Evolutionary conservation across 352 stramenopile species (phyloP), one percentile per base, ranked within the genome.

Genomic region (Globisporangium canariense): DNA sequence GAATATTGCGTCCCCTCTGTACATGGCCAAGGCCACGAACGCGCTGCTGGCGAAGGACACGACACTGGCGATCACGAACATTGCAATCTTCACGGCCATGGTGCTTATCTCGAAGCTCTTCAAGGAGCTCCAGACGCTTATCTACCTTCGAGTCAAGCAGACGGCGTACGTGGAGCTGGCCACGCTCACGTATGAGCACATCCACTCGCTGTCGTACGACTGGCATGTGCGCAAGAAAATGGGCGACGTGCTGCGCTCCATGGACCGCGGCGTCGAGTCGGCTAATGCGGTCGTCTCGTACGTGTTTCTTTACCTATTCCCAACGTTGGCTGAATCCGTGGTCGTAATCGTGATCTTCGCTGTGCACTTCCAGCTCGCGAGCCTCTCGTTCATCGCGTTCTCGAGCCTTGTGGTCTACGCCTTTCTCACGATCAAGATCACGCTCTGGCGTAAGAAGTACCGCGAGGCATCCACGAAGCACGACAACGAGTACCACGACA

Each of bases 181-280:
- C 3, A 96, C 98, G 70, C 78, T 97, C 32, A 98, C 93, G 47
- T 99, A 99, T 81, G 84, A 91, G 46, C 97, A 99, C 71, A 75
- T 99, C 9, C 97, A 99, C 69, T 88, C 76, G 34, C 81, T 99
- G 7, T 98, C 89, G 68, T 93, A 99, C 54, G 94, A 99, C 80
- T 99, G 97, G 97, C 96, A 99, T 78, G 80, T 99, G 36, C 91
- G 90, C 55, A 99, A 99, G 78, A 99, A 99, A 70, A 80, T 99
- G 52, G 97, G 97, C 30, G 96, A 98, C 71, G 95, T 99, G 36
- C 80, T 99, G 49, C 83, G 96, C 32, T 94, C 86, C 0, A 98
- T 98, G 90, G 91, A 98, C 70, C 79, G 94, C 25, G 92, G 93
- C 47, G 89, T 97, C 32, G 83, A 94, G 60, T 96, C 91, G n/a